Conservation (phyloP, 2,329 filamentous ascomycete species). For the Calonectria crousiana region DNA sequence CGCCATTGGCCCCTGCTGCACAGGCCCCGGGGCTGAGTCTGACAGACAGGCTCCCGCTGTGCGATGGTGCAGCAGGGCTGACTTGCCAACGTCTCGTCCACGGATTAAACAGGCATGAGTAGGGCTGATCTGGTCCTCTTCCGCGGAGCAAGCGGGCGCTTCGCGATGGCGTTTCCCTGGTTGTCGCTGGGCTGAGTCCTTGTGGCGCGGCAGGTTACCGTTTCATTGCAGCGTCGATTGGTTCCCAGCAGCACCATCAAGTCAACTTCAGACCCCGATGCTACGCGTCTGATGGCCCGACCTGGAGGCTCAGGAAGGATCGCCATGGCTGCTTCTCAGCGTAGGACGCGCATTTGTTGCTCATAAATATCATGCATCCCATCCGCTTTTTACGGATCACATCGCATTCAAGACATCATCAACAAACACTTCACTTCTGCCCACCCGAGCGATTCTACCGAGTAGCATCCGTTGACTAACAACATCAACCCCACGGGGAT, state of each 20-base stretch:
- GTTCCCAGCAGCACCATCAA: background rate
- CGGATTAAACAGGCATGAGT: background rate
- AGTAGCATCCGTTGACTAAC: background rate
- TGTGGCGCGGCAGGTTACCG: background rate
- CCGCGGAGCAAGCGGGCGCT: background rate
- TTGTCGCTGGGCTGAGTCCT: background rate
- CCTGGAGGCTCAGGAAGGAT: background rate
- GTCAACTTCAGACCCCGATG: background rate
- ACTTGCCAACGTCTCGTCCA: background rate
- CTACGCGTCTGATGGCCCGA: background rate
- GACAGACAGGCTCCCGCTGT: background rate
- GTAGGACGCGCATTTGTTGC: background rate
- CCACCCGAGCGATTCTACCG: background rate
- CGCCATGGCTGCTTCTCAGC: background rate
- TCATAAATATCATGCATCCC: slow-evolving; percentile 3
- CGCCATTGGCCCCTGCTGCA: background rate
- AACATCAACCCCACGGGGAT: background rate
- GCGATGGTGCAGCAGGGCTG: background rate
- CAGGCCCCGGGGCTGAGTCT: slow-evolving; percentile 1
- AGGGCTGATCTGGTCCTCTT: background rate
- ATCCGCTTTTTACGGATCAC: background rate
- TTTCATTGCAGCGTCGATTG: slow-evolving; percentile 2
- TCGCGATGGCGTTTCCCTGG: background rate
- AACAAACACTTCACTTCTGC: background rate
- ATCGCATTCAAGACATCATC: background rate